phyloP scores from a whole-genome alignment of 176 grass and related monocot genomes.

The Paspalum vaginatum region DNA sequence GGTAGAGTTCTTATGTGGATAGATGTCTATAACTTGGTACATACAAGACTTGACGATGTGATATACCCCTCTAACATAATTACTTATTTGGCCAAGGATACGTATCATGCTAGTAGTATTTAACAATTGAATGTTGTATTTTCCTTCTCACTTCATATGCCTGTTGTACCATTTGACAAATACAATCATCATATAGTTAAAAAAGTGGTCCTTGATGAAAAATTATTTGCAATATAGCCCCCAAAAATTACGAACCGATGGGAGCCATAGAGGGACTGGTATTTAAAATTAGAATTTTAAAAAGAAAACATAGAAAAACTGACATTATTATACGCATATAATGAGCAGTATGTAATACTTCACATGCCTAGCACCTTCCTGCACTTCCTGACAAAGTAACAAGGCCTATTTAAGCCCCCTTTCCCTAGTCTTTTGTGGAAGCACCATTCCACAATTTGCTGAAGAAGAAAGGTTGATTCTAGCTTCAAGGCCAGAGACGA shows the following conservation, averaged over 20 bases:
- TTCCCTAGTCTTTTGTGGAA: conserved; percentile 12
- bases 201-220: conserved; percentile 8
- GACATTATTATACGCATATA: conserved; percentile 5
- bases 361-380: conserved; percentile 44
- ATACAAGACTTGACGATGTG: too few species aligned
- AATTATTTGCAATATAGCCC: not conserved
- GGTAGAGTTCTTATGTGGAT: too few species aligned
- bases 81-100: too few species aligned
- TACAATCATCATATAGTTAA: not conserved
- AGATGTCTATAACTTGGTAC: too few species aligned
- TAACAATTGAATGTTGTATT: too few species aligned
- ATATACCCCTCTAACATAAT: too few species aligned
- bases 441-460: conserved; percentile 17
- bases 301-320: not conserved
- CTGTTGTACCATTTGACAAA: not conserved
- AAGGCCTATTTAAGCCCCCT: conserved; percentile 34
- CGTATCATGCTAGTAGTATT: too few species aligned
- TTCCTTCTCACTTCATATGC: too few species aligned
- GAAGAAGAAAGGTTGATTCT: not conserved
- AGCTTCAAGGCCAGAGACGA: conserved; percentile 8
- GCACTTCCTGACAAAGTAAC: conserved; percentile 39
- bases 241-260: not conserved
- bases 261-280: not conserved
- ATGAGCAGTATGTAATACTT: too few species aligned
- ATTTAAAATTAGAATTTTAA: conserved; percentile 25